Evolutionary conservation across 306 rosid species (phyloP).

Genomic region (Purshia tridentata): DNA sequence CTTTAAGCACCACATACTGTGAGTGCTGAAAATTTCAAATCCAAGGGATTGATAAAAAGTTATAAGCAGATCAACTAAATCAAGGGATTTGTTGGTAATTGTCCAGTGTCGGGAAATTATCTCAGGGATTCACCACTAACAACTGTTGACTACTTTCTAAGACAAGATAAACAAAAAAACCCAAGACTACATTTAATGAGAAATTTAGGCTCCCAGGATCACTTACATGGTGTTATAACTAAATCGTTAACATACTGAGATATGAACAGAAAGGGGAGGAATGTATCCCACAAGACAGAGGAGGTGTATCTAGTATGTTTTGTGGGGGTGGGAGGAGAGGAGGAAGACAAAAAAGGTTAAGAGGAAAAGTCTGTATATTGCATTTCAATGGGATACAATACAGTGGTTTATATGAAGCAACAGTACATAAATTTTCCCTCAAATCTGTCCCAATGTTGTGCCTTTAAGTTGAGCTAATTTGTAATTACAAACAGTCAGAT

Average conservation of each 20-base stretch:
- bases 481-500: too few species aligned
- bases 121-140: neutral
- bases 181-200: neutral
- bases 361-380: too few species aligned
- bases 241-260: neutral
- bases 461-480: too few species aligned
- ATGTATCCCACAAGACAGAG: neutral
- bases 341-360: too few species aligned
- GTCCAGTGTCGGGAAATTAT: neutral
- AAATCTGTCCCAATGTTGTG: too few species aligned
- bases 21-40: neutral
- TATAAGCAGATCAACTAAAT: neutral
- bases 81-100: slow-evolving; percentile 1
- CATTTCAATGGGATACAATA: too few species aligned
- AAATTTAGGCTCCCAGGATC: neutral
- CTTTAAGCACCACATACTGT: neutral
- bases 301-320: neutral
- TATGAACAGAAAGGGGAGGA: neutral
- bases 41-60: neutral
- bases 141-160: neutral
- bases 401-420: too few species aligned
- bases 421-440: too few species aligned
- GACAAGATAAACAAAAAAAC: neutral
- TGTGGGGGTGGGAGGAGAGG: too few species aligned
- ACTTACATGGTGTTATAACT: neutral